A percentile compares a stretch with the other conserved stretches of the same genome.
These are phyloP conservation scores for Oryza nivara DNA, from an alignment of 176 grass and related monocot species.

Conservation along the genomic window DNA sequence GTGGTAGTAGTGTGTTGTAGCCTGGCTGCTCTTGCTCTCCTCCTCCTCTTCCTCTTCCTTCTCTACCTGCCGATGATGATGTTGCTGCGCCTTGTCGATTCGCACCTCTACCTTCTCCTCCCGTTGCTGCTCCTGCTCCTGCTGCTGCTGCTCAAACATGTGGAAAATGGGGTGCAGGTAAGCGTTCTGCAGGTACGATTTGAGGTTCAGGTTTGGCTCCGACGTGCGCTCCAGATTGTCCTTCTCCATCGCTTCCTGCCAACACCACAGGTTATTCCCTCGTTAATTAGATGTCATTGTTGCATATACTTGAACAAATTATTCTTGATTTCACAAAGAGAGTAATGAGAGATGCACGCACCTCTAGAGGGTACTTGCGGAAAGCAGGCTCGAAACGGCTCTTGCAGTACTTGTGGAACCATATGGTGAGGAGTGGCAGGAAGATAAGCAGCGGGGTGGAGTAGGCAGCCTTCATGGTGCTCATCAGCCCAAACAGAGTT, in stretches of 20 bases:
- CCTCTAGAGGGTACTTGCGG: conserved; percentile 91
- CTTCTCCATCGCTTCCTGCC: conserved; percentile 93
- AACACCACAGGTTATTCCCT: not conserved
- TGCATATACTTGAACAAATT: not conserved
- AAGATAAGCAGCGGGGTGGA: conserved; percentile 87
- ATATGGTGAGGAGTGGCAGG: conserved; percentile 79
- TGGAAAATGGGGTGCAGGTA: conserved; percentile 95
- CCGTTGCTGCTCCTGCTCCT: conserved; percentile 33
- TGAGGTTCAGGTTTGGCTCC: conserved; percentile 83
- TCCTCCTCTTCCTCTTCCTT: not conserved
- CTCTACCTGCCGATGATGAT: not conserved
- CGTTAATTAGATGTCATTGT: not conserved
- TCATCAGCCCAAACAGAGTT: conserved; percentile 75
- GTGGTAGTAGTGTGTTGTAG: not conserved
- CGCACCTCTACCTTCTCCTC: conserved; percentile 66
- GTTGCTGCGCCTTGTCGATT: conserved; percentile 57
- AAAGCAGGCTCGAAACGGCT: conserved; percentile 90
- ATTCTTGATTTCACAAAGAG: not conserved
- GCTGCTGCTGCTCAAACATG: conserved; percentile 49
- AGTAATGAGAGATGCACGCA: not conserved
- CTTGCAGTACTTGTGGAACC: conserved; percentile 98
- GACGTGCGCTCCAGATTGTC: conserved; percentile 72
- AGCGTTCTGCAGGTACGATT: conserved; percentile 76
- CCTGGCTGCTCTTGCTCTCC: not conserved
- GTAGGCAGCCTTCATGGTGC: conserved; percentile 83